Evolutionary conservation across 305 asterid species (phyloP).

Genomic region (Petunia hybrid): DNA sequence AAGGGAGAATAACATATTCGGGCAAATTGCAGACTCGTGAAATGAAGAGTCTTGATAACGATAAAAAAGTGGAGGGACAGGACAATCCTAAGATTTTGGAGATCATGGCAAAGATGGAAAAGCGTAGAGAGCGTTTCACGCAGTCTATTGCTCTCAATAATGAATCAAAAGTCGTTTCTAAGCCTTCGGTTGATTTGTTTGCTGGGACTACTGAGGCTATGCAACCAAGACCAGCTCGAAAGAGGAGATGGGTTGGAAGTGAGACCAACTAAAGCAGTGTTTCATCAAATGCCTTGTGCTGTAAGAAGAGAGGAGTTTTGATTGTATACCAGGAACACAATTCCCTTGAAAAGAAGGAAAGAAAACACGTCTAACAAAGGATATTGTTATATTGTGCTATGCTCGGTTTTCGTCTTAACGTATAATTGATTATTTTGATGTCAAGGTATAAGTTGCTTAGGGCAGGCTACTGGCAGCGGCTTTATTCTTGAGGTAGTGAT

Average conservation of each 20-base stretch:
- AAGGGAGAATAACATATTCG: slow-evolving; percentile 36
- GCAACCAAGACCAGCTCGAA: slow-evolving; percentile 62
- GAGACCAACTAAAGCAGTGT: slow-evolving; percentile 30
- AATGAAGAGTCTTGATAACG: slow-evolving; percentile 25
- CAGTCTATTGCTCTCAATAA: slow-evolving; percentile 45
- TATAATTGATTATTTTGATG: slow-evolving; percentile 1
- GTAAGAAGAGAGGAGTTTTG: not conserved
- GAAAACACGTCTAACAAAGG: not conserved
- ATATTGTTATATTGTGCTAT: not conserved
- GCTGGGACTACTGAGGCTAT: slow-evolving; percentile 40
- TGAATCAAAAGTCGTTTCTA: slow-evolving; percentile 44
- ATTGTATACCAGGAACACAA: not conserved
- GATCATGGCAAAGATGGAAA: slow-evolving; percentile 73
- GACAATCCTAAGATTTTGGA: slow-evolving; percentile 57
- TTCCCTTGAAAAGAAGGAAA: not conserved
- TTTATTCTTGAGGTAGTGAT: not conserved
- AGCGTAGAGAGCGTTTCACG: slow-evolving; percentile 64
- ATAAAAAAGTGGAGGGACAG: slow-evolving; percentile 40
- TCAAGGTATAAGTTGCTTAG: not conserved
- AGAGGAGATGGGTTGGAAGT: slow-evolving; percentile 67
- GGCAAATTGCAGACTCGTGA: slow-evolving; percentile 27
- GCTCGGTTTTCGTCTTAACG: not conserved
- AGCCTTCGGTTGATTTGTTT: slow-evolving; percentile 37
- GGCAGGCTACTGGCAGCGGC: not conserved
- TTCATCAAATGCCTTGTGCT: not conserved